These are phyloP conservation scores for Chimonanthus praecox DNA, from an alignment of 164 flowering plant species.

Conservation along the genomic window DNA sequence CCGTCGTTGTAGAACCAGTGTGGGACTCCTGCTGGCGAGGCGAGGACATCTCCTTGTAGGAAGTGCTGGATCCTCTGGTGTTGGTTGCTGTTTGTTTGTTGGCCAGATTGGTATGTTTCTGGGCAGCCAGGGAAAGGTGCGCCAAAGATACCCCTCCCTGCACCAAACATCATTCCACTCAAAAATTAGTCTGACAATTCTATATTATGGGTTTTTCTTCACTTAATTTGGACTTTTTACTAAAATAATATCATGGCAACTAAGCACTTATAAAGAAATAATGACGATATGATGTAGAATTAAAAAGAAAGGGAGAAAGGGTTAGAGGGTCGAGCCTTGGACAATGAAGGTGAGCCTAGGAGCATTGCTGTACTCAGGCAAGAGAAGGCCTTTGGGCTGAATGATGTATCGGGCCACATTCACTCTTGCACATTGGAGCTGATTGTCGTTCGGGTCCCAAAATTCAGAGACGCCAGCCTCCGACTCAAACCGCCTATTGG, in stretches of 20 bases:
- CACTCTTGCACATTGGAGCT: constrained; percentile 2
- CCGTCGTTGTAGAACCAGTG: constrained; percentile 47
- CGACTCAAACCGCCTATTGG: too few species aligned
- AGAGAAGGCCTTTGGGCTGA: constrained; percentile 36
- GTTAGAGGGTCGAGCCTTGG: constrained; percentile 23
- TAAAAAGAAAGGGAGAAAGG: not conserved
- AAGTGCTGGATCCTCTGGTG: constrained; percentile 40
- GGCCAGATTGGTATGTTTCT: constrained; percentile 38
- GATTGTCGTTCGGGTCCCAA: too few species aligned
- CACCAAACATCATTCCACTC: not conserved
- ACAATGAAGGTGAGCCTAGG: constrained; percentile 38
- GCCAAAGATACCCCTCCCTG: constrained; percentile 51
- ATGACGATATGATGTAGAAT: not conserved
- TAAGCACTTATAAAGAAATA: not conserved
- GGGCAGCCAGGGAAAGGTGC: constrained; percentile 55
- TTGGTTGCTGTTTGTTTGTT: constrained; percentile 19
- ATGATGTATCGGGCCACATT: constrained; percentile 9
- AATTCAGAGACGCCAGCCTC: too few species aligned
- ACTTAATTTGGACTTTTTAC: not conserved
- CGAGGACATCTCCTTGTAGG: constrained; percentile 33
- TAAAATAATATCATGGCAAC: not conserved
- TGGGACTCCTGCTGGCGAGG: constrained; percentile 31
- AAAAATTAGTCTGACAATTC: not conserved
- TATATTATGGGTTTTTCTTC: not conserved
- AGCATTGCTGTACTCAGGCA: constrained; percentile 46